Evolutionary conservation across 2,329 filamentous ascomycete genomes (phyloP).

Genomic region (Sphaerulina vaccinii): DNA sequence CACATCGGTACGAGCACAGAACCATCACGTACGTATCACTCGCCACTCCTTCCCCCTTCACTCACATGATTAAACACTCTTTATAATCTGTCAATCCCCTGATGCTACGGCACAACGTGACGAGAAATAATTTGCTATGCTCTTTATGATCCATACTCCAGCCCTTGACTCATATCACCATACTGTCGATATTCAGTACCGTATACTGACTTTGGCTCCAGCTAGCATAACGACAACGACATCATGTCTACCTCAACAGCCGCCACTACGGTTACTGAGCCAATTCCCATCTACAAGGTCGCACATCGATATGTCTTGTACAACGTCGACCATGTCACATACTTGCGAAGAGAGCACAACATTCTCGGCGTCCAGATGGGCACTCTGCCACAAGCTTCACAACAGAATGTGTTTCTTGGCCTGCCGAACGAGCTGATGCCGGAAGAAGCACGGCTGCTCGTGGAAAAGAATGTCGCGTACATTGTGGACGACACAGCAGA

Average conservation of each 20-base stretch:
- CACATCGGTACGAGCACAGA: constrained; percentile 1
- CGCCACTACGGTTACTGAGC: constrained; percentile 46
- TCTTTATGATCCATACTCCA: constrained; percentile 35
- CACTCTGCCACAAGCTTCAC: constrained; percentile 84
- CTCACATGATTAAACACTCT: constrained; percentile 60
- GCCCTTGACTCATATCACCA: background rate
- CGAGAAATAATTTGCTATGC: constrained; percentile 52
- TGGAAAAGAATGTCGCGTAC: constrained; percentile 73
- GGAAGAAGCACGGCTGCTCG: constrained; percentile 80
- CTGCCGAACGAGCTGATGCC: constrained; percentile 85
- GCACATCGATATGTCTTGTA: constrained; percentile 84
- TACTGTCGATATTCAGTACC: background rate
- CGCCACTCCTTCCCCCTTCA: background rate
- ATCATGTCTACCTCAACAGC: constrained; percentile 30
- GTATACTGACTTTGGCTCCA: constrained; percentile 5
- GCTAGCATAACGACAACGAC: background rate
- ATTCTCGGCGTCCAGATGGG: constrained; percentile 85
- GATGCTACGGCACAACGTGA: constrained; percentile 55
- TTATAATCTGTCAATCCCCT: constrained; percentile 81
- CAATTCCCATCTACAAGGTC: constrained; percentile 77
- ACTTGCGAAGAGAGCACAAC: constrained; percentile 74
- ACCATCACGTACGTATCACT: constrained; percentile 12
- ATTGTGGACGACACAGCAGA: constrained; percentile 75
- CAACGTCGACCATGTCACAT: constrained; percentile 75
- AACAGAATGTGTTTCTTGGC: constrained; percentile 91